These are phyloP conservation scores for Apophysomyces sp. DNA, from an alignment of 371 early-diverging fungal genomes.

Conservation along the genomic window DNA sequence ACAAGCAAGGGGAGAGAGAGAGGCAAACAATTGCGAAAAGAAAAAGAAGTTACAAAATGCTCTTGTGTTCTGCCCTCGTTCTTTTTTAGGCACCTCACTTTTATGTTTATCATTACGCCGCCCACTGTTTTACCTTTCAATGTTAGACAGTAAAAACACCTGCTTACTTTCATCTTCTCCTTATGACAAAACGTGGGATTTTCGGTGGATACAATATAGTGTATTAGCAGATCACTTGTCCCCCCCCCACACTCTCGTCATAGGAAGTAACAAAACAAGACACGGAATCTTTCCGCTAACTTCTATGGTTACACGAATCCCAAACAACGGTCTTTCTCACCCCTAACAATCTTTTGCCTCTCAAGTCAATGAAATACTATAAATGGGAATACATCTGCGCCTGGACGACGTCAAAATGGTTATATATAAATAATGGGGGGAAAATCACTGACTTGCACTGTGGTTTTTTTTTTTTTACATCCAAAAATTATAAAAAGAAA, in stretches of 20 bases:
- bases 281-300: neutral
- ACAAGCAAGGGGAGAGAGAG: neutral
- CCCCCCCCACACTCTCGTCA: too few species aligned
- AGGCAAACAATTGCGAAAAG: neutral
- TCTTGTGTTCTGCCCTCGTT: neutral
- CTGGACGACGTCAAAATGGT: too few species aligned
- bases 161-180: too few species aligned
- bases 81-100: neutral
- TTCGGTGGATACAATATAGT: too few species aligned
- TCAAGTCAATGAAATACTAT: neutral
- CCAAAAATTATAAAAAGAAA: neutral
- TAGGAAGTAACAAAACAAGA: neutral
- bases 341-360: too few species aligned
- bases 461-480: neutral
- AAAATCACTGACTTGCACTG: neutral
- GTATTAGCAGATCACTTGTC: too few species aligned
- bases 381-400: too few species aligned
- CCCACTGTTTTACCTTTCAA: too few species aligned
- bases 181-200: too few species aligned
- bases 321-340: neutral
- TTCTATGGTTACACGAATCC: neutral
- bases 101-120: neutral
- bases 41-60: neutral
- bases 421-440: too few species aligned
- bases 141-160: too few species aligned